phyloP scores from a whole-genome alignment of 2,329 filamentous ascomycete species.

The Beauveria sp. region DNA sequence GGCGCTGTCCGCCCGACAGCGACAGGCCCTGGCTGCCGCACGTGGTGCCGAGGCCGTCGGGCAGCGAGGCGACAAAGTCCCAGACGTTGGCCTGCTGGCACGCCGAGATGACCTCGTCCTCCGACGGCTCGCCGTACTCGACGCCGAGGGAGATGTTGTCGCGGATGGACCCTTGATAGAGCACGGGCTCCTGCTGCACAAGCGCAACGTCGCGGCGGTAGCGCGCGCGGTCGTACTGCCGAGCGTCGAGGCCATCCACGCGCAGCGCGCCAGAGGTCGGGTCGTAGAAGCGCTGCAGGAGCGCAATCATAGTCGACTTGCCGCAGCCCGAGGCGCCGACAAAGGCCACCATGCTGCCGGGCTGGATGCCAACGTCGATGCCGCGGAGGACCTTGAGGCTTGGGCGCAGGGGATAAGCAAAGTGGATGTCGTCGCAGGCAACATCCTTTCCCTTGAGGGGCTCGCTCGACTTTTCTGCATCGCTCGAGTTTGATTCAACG shows the following conservation, averaged over 20 bases:
- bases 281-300: conserved; percentile 39
- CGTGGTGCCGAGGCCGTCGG: conserved; percentile 52
- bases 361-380: conserved; percentile 32
- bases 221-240: conserved; percentile 20
- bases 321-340: conserved; percentile 52
- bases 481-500: conserved; percentile 12
- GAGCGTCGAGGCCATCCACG: conserved; percentile 24
- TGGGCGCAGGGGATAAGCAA: conserved; percentile 46
- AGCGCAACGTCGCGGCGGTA: conserved; percentile 30
- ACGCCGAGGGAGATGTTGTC: conserved; percentile 48
- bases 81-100: conserved; percentile 48
- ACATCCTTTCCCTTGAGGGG: conserved; percentile 26
- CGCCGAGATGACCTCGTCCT: conserved; percentile 37
- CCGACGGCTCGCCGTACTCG: conserved; percentile 21
- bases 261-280: conserved; percentile 23
- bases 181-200: conserved; percentile 33
- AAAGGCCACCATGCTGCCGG: conserved; percentile 44
- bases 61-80: conserved; percentile 47
- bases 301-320: conserved; percentile 51
- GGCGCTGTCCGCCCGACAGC: conserved; percentile 65
- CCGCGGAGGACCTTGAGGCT: conserved; percentile 28
- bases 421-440: conserved; percentile 44
- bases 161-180: conserved; percentile 43
- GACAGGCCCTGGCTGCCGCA: conserved; percentile 62
- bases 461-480: conserved; percentile 6